A percentile compares a stretch with the other conserved stretches of the same genome.
Conservation (phyloP, 345 rosid species). For the Eutrema heterophyllum region DNA sequence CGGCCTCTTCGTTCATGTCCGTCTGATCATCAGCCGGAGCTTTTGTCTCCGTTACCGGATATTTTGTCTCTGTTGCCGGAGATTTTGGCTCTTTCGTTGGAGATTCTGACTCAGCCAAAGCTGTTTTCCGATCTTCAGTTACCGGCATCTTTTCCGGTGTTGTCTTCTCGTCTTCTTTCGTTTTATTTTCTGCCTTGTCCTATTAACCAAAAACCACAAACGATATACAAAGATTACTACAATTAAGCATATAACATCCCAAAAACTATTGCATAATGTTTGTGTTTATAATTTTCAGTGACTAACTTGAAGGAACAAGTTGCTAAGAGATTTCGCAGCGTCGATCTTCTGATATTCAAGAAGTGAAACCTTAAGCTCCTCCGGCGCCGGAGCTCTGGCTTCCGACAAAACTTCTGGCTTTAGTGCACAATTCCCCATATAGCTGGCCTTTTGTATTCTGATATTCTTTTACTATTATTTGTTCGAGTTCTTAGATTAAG, state of each 20-base stretch:
- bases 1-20: neutral
- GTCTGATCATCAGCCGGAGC: neutral
- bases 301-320: slow-evolving; percentile 23
- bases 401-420: slow-evolving; percentile 22
- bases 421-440: slow-evolving; percentile 30
- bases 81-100: neutral
- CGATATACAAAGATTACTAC: neutral
- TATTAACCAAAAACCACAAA: neutral
- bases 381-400: slow-evolving; percentile 21
- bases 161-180: slow-evolving; percentile 7
- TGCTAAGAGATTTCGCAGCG: slow-evolving; percentile 26
- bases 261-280: neutral
- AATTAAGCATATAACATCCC: neutral
- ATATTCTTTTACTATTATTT: neutral
- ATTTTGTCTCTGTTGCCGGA: neutral
- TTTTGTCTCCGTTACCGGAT: neutral
- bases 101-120: neutral
- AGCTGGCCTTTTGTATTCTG: neutral
- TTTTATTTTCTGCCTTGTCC: slow-evolving; percentile 11
- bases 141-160: neutral
- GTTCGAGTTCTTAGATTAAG: neutral
- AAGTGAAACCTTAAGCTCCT: slow-evolving; percentile 19
- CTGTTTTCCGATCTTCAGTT: slow-evolving; percentile 1
- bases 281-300: neutral
- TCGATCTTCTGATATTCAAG: slow-evolving; percentile 17